Evolutionary conservation across 208 protist species (phyloP), one percentile per base, ranked within the genome.

Genomic region (Phytomonas francai): DNA sequence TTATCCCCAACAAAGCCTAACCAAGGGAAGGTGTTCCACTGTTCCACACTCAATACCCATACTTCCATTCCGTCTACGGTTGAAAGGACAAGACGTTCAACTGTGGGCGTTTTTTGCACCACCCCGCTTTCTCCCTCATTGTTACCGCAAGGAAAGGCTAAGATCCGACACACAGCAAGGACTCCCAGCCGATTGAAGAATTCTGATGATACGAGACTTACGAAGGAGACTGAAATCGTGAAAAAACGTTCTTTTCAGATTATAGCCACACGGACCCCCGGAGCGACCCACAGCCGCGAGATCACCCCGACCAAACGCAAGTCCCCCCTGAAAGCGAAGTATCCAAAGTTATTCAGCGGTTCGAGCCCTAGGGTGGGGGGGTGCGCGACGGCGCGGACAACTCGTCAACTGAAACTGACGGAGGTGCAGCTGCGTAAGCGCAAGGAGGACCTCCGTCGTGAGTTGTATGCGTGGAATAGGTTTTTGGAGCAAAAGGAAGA

Each of bases 381-480:
- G 34, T 33, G 34, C 16, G 34, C 58, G 34, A 62, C 39, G 39
- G 34, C 34, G 12, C 7, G 58, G 14, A 12, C 14, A 12, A 2
- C 3, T 6, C 34, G 58, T 62, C 34, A 12, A 22, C 31, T 22
- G 34, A 9, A 62, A 62, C 12, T 33, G 34, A 62, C 5, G 12
- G 58, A 62, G 6, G 14, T 3, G 34, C 34, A 62, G 16, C 34
- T 39, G 34, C 30, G 34, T 22, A 62, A 62, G 34, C 31, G 14
- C n/a, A 88, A 76, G 62, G 85, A 87, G 28, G 83, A 77, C 45
- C 78, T 83, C 3, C 70, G 88, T 22, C 78, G 85, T 14, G 85
- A 94, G 67, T 60, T 94, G 19, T 94, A 94, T 67, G 88, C 85
- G 29, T 94, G 88, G 85, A 94, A 94, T 64, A 77, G 81, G 54